Conservation (phyloP, 331 rosid species). For the Acacia concinna region DNA sequence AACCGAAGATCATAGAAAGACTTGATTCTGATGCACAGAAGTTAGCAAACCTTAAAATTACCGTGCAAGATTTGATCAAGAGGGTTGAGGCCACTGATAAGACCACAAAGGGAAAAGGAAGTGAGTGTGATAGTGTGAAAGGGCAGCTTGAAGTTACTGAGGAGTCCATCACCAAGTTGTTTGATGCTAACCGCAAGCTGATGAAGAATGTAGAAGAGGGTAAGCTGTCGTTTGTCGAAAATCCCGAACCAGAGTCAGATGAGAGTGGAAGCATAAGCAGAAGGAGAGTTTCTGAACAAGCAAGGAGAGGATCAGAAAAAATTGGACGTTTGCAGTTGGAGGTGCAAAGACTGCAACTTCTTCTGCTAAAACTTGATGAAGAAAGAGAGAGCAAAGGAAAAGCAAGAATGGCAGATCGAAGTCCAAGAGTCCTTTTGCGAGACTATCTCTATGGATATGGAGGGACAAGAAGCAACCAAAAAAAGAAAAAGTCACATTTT, state of each 20-base stretch:
- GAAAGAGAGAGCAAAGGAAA: slow-evolving; percentile 58
- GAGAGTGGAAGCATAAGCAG: slow-evolving; percentile 72
- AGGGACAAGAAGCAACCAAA: slow-evolving; percentile 44
- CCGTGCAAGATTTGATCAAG: slow-evolving; percentile 74
- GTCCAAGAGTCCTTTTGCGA: slow-evolving; percentile 65
- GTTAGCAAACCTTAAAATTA: slow-evolving; percentile 88
- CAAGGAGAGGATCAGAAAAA: slow-evolving; percentile 74
- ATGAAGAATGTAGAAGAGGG: slow-evolving; percentile 64
- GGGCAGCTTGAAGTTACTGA: slow-evolving; percentile 74
- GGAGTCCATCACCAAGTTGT: slow-evolving; percentile 64
- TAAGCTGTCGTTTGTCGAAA: slow-evolving; percentile 41
- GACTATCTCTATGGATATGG: slow-evolving; percentile 88
- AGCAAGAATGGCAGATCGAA: slow-evolving; percentile 55
- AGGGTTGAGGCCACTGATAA: slow-evolving; percentile 65
- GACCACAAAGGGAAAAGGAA: slow-evolving; percentile 51
- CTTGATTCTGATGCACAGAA: slow-evolving; percentile 88
- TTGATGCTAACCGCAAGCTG: slow-evolving; percentile 62
- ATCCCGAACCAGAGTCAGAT: slow-evolving; percentile 39
- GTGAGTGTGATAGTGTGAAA: slow-evolving; percentile 52
- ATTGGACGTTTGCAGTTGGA: slow-evolving; percentile 85
- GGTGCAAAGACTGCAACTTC: slow-evolving; percentile 83
- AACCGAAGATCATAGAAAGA: slow-evolving; percentile 71
- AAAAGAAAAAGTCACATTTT: slow-evolving; percentile 64
- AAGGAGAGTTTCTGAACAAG: slow-evolving; percentile 71
- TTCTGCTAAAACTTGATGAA: slow-evolving; percentile 71